These are phyloP conservation scores for Neonectria magnoliae DNA, from an alignment of 2,329 filamentous ascomycete species.

Conservation along the genomic window DNA sequence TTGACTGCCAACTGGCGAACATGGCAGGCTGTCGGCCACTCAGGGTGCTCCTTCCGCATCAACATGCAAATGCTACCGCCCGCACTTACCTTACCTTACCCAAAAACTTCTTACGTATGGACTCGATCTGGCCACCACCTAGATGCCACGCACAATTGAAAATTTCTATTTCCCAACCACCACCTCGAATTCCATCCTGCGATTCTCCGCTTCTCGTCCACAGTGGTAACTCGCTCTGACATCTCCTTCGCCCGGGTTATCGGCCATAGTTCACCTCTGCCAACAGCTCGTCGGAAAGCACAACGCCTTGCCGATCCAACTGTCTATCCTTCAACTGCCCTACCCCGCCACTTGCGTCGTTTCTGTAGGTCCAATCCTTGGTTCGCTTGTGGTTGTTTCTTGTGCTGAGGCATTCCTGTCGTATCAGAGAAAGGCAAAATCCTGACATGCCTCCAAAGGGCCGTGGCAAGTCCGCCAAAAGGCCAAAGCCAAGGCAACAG, in stretches of 20 bases:
- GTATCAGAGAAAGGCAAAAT: neutral
- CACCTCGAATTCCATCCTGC: neutral
- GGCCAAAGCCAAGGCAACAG: conserved; percentile 24
- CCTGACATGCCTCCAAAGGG: conserved; percentile 29
- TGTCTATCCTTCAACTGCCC: no score
- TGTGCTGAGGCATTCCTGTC: neutral
- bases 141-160: neutral
- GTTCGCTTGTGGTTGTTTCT: neutral
- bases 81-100: conserved; percentile 1
- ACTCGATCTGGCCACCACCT: neutral
- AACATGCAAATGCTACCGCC: conserved; percentile 11
- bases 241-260: neutral
- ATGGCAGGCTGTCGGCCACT: conserved; percentile 5
- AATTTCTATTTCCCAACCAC: neutral
- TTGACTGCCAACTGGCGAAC: conserved; percentile 17
- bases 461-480: conserved; percentile 30
- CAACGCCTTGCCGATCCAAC: neutral
- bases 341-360: no score
- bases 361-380: neutral
- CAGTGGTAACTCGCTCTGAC: neutral
- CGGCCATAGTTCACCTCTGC: neutral
- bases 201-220: neutral
- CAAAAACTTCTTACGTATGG: neutral
- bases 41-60: conserved; percentile 11
- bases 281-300: neutral